Percentiles rank a stretch among this genome's conserved stretches.
Conservation (phyloP, 331 rosid species). For the Stylosanthes scabra region DNA sequence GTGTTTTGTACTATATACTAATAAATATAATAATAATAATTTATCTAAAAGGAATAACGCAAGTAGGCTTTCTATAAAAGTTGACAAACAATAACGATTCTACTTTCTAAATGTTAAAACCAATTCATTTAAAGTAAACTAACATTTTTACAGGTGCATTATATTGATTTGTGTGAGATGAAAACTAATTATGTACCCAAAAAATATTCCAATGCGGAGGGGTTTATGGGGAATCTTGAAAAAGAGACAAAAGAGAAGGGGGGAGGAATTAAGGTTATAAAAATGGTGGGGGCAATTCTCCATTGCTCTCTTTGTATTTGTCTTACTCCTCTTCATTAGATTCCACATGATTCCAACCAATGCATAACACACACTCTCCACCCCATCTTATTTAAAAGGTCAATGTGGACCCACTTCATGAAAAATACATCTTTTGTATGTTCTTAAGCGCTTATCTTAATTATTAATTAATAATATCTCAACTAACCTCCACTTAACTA, state of each 20-base stretch:
- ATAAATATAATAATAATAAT: constrained; percentile 9
- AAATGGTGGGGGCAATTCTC: constrained; percentile 50
- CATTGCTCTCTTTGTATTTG: constrained; percentile 41
- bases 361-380: constrained; percentile 47
- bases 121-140: constrained; percentile 25
- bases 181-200: constrained; percentile 29
- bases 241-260: constrained; percentile 29
- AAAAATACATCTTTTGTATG: not conserved
- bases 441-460: constrained; percentile 16
- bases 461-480: not conserved
- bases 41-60: constrained; percentile 23
- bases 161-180: constrained; percentile 7
- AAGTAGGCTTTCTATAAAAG: not conserved
- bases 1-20: not conserved
- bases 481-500: not conserved
- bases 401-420: constrained; percentile 26
- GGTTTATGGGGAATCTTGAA: constrained; percentile 61
- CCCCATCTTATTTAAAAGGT: constrained; percentile 35
- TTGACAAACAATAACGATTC: constrained; percentile 33
- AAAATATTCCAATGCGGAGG: constrained; percentile 45
- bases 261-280: constrained; percentile 12
- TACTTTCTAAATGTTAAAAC: constrained; percentile 36
- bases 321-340: not conserved
- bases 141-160: constrained; percentile 2
- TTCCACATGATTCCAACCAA: constrained; percentile 52